Evolutionary conservation across 352 stramenopile species (phyloP).

Genomic region (Phytopythium ostracodes): DNA sequence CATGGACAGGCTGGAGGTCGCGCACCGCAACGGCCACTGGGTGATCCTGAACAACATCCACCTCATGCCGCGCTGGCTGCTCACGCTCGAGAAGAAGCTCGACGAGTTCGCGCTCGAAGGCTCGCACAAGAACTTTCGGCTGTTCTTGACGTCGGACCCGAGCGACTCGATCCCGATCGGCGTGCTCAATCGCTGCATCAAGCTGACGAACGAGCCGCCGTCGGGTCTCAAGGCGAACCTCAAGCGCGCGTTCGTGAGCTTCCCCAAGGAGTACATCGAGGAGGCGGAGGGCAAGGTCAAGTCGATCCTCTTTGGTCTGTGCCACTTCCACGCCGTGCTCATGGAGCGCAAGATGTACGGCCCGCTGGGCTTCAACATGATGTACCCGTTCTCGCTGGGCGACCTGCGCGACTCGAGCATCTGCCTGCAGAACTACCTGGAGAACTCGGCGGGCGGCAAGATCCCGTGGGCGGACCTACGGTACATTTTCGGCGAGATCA

Average conservation of each 20-base stretch:
- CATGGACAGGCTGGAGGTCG: slow-evolving; percentile 93
- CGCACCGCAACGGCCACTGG: slow-evolving; percentile 95
- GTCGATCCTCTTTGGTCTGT: slow-evolving; percentile 96
- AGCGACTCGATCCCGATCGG: slow-evolving; percentile 94
- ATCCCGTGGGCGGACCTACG: slow-evolving; percentile 97
- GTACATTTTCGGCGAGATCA: slow-evolving; percentile 97
- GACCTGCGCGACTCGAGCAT: slow-evolving; percentile 95
- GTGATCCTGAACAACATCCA: slow-evolving; percentile 99
- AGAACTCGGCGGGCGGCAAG: slow-evolving; percentile 92
- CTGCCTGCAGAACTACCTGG: slow-evolving; percentile 96
- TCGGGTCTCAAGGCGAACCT: slow-evolving; percentile 95
- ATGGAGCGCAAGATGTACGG: slow-evolving; percentile 98
- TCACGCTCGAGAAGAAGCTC: slow-evolving; percentile 96
- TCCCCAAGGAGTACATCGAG: slow-evolving; percentile 95
- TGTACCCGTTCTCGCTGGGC: slow-evolving; percentile 96
- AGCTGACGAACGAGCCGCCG: slow-evolving; percentile 95
- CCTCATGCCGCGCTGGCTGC: slow-evolving; percentile 95
- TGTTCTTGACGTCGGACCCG: slow-evolving; percentile 94
- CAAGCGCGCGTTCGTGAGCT: slow-evolving; percentile 96
- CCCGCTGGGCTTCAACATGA: slow-evolving; percentile 98
- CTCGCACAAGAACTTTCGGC: slow-evolving; percentile 92
- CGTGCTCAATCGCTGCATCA: slow-evolving; percentile 95
- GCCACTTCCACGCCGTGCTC: slow-evolving; percentile 96
- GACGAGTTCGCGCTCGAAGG: slow-evolving; percentile 93
- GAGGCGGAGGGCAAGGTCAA: slow-evolving; percentile 95